Evolutionary conservation across 345 rosid species (phyloP).

Genomic region (Gossypium turneri): DNA sequence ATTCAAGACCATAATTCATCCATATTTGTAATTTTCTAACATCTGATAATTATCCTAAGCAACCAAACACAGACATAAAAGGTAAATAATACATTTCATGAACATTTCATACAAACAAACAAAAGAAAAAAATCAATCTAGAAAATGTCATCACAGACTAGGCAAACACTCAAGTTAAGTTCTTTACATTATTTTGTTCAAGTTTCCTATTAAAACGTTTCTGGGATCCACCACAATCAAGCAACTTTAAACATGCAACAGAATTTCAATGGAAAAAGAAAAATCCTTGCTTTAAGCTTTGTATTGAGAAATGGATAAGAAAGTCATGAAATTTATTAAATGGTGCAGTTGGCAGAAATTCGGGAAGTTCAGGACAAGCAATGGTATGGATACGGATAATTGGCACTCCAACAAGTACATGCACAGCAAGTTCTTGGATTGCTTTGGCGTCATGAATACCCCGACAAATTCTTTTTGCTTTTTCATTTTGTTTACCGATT

Average conservation of each 20-base stretch:
- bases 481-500: background rate
- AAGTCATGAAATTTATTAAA: constrained; percentile 12
- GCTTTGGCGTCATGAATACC: constrained; percentile 38
- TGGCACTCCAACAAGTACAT: constrained; percentile 50
- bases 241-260: background rate
- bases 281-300: background rate
- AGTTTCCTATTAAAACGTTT: background rate
- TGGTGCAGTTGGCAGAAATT: constrained; percentile 60
- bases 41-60: background rate
- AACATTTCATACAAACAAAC: background rate
- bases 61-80: background rate
- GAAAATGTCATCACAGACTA: background rate
- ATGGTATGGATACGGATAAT: constrained; percentile 55
- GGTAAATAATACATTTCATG: background rate
- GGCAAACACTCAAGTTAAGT: background rate
- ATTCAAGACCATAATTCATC: constrained; percentile 6
- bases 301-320: background rate
- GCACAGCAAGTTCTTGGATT: constrained; percentile 37
- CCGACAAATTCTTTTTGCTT: background rate
- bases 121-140: background rate
- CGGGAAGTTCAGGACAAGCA: constrained; percentile 27
- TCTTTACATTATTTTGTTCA: background rate
- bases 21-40: constrained; percentile 1
- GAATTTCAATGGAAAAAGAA: background rate
- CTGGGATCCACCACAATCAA: background rate